Evolutionary conservation across 2,329 filamentous ascomycete genomes (phyloP), one percentile per base, ranked within the genome.

Genomic region (Didymella segeticola): DNA sequence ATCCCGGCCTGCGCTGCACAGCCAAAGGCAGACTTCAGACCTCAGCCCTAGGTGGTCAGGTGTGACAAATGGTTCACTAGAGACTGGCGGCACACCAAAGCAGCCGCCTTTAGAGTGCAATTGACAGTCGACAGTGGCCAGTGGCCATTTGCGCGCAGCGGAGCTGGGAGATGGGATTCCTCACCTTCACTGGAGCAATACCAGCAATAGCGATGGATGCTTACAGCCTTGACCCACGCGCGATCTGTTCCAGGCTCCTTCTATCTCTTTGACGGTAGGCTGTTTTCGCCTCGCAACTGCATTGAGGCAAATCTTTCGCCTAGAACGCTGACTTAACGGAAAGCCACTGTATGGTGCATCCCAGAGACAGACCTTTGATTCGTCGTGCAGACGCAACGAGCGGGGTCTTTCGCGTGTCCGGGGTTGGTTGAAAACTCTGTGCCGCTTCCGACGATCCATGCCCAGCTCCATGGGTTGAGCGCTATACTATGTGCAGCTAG

Each of bases 381-480:
- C 52, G 61, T 52, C 33, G 45, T 53, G 48, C 8, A 51, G 46
- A 52, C 43, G 55, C 59, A 60, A 60, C 56, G 51, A 65, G 65
- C 63, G 64, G 66, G 64, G 61, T 62, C 43, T 56, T n/a, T 45
- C 41, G 49, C 34, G 58, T 53, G 38, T 57, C 39, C 42, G 58
- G 58, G 57, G 48, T 51, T 38, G 20, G n/a, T n/a, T 62, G 61
- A 70, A 67, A 68, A 65, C 60, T 69, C 67, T 70, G 60, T 66
- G 53, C 63, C 64, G 65, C 49, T 61, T 56, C 63, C 61, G 61
- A 57, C 41, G 60, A 61, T 56, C 63, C 58, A 59, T 63, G 65
- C 63, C 63, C 63, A 66, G 63, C 49, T 45, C 52, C 39, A 53
- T 51, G 63, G 63, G 49, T 55, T 17, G 17, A 20, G n/a, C 2